Conservation (phyloP, 176 grass and related monocot species). For the Elymus sibiricus region DNA sequence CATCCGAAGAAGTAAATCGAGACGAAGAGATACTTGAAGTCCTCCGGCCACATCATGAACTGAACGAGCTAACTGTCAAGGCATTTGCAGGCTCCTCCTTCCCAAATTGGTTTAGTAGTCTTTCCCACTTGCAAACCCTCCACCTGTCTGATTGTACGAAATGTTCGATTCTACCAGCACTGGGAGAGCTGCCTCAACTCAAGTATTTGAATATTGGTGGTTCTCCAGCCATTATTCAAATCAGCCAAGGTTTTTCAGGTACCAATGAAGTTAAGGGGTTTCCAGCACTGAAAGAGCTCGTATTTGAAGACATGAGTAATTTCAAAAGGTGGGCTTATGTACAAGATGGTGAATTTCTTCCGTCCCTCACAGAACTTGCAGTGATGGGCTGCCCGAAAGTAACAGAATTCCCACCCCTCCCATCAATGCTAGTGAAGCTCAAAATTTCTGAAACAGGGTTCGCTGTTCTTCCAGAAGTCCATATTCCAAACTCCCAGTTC, state of each 20-base stretch:
- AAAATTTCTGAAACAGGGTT: conserved; percentile 57
- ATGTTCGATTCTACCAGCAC: conserved; percentile 44
- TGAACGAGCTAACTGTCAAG: conserved; percentile 56
- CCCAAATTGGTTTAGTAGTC: conserved; percentile 56
- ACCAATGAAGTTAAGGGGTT: conserved; percentile 34
- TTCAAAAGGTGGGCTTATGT: conserved; percentile 45
- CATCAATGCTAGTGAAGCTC: conserved; percentile 48
- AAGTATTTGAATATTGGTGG: conserved; percentile 52
- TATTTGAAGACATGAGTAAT: conserved; percentile 52
- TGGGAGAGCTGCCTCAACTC: conserved; percentile 60
- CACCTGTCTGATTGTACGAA: conserved; percentile 57
- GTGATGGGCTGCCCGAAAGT: conserved; percentile 44
- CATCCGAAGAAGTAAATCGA: conserved; percentile 10
- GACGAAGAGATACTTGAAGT: conserved; percentile 44
- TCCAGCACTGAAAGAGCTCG: conserved; percentile 53
- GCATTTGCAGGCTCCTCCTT: conserved; percentile 51
- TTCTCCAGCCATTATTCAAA: conserved; percentile 35
- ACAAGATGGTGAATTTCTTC: conserved; percentile 40
- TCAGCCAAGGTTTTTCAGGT: conserved; percentile 56
- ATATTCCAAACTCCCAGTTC: conserved; percentile 4
- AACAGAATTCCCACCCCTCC: conserved; percentile 44
- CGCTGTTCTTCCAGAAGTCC: conserved; percentile 44
- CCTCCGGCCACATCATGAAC: conserved; percentile 54
- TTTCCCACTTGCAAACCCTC: conserved; percentile 58
- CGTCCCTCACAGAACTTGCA: conserved; percentile 52